A percentile compares a stretch with the other conserved stretches of the same genome.
Evolutionary conservation across 345 rosid species (phyloP).

Genomic region (Corchorus olitorius): DNA sequence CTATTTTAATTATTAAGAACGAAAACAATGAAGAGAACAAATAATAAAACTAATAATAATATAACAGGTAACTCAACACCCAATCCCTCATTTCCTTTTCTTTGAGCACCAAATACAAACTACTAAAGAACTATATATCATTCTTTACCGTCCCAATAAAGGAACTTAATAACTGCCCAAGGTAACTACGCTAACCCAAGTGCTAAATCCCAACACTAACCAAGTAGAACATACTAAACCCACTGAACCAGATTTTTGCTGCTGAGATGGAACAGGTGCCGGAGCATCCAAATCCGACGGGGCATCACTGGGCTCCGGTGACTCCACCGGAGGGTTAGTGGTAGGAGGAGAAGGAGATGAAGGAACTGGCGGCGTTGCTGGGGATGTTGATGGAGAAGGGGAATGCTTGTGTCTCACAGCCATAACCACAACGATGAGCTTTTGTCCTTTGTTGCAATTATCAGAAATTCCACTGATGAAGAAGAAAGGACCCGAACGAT

Average conservation of each 20-base stretch:
- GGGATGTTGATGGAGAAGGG: constrained; percentile 33
- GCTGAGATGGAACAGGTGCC: constrained; percentile 34
- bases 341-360: constrained; percentile 4
- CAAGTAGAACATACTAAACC: constrained; percentile 18
- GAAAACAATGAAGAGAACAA: neutral
- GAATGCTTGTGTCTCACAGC: constrained; percentile 43
- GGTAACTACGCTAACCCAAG: constrained; percentile 22
- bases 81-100: neutral
- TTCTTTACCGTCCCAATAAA: neutral
- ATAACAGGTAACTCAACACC: neutral
- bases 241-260: constrained; percentile 21
- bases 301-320: constrained; percentile 16
- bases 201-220: constrained; percentile 24
- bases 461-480: constrained; percentile 72
- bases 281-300: constrained; percentile 31
- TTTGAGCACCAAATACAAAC: neutral
- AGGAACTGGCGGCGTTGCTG: constrained; percentile 13
- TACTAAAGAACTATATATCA: neutral
- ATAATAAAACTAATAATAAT: constrained; percentile 9
- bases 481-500: constrained; percentile 77
- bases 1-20: neutral
- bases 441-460: constrained; percentile 71
- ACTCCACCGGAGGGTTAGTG: constrained; percentile 13
- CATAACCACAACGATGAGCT: constrained; percentile 57
- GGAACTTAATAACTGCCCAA: neutral